A percentile compares a stretch with the other conserved stretches of the same genome.
These are phyloP conservation scores for Auricularia sp. DNA, from an alignment of 768 basidiomycete species.

Conservation along the genomic window DNA sequence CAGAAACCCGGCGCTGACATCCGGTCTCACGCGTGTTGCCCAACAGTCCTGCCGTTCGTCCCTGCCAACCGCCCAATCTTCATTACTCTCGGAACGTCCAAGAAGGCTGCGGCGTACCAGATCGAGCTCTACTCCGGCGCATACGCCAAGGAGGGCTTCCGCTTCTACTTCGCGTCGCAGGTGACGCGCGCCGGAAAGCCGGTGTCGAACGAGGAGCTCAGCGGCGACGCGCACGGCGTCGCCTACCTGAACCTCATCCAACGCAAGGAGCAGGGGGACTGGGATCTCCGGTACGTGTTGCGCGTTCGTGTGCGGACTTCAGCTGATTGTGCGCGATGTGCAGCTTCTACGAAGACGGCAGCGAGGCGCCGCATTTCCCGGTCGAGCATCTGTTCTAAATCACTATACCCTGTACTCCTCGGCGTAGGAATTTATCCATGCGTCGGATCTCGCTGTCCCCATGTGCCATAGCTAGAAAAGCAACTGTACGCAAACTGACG, in stretches of 20 bases:
- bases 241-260: slow-evolving; percentile 4
- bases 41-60: slow-evolving; percentile 1
- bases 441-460: too few relatives aligned
- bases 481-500: too few relatives aligned
- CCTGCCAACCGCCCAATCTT: background rate
- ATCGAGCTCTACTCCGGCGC: background rate
- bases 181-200: background rate
- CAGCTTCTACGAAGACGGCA: background rate
- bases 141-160: background rate
- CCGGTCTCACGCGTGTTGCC: background rate
- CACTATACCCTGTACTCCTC: too few relatives aligned
- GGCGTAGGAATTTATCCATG: too few relatives aligned
- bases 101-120: slow-evolving; percentile 2
- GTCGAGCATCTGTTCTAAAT: background rate
- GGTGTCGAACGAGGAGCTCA: background rate
- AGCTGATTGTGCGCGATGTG: background rate
- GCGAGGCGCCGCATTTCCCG: background rate
- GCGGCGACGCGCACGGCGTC: slow-evolving; percentile 3
- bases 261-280: slow-evolving; percentile 1
- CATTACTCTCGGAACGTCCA: background rate
- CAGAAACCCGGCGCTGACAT: background rate
- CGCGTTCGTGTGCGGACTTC: background rate
- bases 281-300: slow-evolving; percentile 1
- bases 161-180: slow-evolving; percentile 4
- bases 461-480: too few relatives aligned